Conservation (phyloP, 257 asterid species). For the Gentiana dahurica region DNA sequence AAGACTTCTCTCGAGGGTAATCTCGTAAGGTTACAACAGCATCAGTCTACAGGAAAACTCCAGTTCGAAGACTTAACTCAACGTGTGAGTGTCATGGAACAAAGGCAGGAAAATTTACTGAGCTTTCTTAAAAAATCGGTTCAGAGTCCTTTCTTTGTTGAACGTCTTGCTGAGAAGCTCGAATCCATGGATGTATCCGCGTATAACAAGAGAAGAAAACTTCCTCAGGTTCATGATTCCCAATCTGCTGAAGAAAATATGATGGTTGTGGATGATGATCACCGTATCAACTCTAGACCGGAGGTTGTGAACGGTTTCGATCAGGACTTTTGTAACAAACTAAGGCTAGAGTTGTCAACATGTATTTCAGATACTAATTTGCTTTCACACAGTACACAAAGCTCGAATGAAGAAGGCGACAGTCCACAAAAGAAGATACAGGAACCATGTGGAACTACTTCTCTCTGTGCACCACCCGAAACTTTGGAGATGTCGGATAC, state of each 20-base stretch:
- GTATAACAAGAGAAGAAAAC: conserved; percentile 71
- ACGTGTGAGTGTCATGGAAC: conserved; percentile 50
- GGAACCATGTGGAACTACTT: conserved; percentile 24
- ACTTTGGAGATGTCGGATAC: conserved; percentile 74
- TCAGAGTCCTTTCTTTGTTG: conserved; percentile 61
- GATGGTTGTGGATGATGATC: conserved; percentile 25
- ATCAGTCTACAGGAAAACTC: conserved; percentile 47
- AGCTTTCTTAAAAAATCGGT: conserved; percentile 46
- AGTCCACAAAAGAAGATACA: conserved; percentile 38
- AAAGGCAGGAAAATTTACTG: conserved; percentile 59
- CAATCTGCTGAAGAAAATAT: conserved; percentile 37
- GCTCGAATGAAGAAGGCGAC: conserved; percentile 68
- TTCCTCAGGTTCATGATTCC: conserved; percentile 47
- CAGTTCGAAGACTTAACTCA: conserved; percentile 52
- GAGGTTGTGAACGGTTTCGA: conserved; percentile 33
- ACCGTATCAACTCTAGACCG: conserved; percentile 35
- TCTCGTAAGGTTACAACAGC: conserved; percentile 38
- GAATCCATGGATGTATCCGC: conserved; percentile 76
- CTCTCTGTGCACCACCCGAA: conserved; percentile 28
- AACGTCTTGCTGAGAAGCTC: conserved; percentile 56
- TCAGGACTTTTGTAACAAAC: conserved; percentile 56
- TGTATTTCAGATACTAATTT: conserved; percentile 63
- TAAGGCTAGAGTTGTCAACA: conserved; percentile 67
- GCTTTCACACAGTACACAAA: conserved; percentile 70
- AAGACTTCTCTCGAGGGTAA: conserved; percentile 52